These are phyloP conservation scores for Cryptosporidium sp. DNA, from an alignment of 169 alveolate species.

Conservation along the genomic window DNA sequence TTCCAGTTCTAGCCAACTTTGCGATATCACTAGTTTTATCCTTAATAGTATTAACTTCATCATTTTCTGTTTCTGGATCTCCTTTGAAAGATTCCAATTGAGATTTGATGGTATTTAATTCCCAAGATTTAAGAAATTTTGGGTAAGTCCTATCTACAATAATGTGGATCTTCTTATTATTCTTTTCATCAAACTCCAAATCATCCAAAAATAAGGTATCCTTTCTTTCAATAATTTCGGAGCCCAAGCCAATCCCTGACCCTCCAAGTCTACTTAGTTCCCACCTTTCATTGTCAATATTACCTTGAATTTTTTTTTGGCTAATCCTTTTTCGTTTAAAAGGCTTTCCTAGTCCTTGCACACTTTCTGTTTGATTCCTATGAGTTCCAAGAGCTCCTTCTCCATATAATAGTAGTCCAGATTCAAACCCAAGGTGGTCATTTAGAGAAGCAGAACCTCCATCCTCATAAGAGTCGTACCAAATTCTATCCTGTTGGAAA, in stretches of 20 bases:
- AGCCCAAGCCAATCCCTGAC: slow-evolving; percentile 89
- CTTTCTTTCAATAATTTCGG: slow-evolving; percentile 82
- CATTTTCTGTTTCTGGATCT: slow-evolving; percentile 85
- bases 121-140: slow-evolving; percentile 92
- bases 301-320: slow-evolving; percentile 85
- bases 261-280: slow-evolving; percentile 94
- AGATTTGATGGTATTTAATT: slow-evolving; percentile 10
- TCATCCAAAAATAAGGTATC: slow-evolving; percentile 76
- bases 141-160: slow-evolving; percentile 95
- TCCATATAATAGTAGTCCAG: background rate
- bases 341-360: background rate
- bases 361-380: background rate
- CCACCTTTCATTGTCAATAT: slow-evolving; percentile 95
- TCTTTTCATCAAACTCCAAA: slow-evolving; percentile 89
- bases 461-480: slow-evolving; percentile 67
- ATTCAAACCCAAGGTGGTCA: slow-evolving; percentile 16
- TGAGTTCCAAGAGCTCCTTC: background rate
- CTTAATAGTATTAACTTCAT: slow-evolving; percentile 92
- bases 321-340: slow-evolving; percentile 43
- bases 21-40: slow-evolving; percentile 98
- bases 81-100: slow-evolving; percentile 51
- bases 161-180: slow-evolving; percentile 90
- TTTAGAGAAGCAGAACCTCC: background rate
- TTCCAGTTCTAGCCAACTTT: slow-evolving; percentile 96
- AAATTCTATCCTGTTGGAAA: slow-evolving; percentile 27